Conservation (phyloP, 2,329 filamentous ascomycete genomes). For the Mycosphaerella arachidis region DNA sequence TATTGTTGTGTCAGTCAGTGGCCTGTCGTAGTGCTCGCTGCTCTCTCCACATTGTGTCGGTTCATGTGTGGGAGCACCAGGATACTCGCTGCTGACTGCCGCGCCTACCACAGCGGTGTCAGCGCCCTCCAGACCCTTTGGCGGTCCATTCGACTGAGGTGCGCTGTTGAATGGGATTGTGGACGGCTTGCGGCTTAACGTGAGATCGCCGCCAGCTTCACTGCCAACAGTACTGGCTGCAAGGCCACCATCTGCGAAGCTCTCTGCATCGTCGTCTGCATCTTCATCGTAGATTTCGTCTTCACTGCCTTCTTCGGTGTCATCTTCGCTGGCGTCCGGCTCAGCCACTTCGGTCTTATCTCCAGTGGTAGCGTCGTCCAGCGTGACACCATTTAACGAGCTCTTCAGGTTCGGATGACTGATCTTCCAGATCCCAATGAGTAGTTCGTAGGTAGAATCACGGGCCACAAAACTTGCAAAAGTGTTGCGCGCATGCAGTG, state of each 20-base stretch:
- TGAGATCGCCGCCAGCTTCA: constrained; percentile 42
- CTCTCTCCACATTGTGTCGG: constrained; percentile 82
- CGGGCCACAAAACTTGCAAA: constrained; percentile 93
- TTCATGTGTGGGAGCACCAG: constrained; percentile 74
- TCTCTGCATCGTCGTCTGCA: constrained; percentile 63
- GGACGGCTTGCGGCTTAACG: constrained; percentile 68
- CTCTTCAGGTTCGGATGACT: constrained; percentile 89
- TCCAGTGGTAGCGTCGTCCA: constrained; percentile 71
- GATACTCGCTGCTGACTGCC: constrained; percentile 61
- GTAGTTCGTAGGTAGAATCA: constrained; percentile 93
- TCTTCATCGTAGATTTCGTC: constrained; percentile 78
- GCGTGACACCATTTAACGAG: constrained; percentile 78
- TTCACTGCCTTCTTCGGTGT: constrained; percentile 60
- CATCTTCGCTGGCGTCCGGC: constrained; percentile 48
- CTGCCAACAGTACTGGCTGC: constrained; percentile 51
- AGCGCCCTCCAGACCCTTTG: constrained; percentile 29
- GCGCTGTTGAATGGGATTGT: constrained; percentile 41
- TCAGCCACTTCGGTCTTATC: constrained; percentile 88
- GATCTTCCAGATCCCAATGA: constrained; percentile 97
- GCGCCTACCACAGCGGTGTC: constrained; percentile 40
- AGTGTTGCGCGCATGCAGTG: constrained; percentile 87
- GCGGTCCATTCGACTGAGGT: constrained; percentile 36
- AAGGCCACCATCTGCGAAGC: constrained; percentile 52
- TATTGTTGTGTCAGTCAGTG: constrained; percentile 80
- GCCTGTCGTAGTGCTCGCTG: constrained; percentile 74